Evolutionary conservation across 2,329 filamentous ascomycete genomes (phyloP).

Genomic region (Ceratocystis harringtonii): DNA sequence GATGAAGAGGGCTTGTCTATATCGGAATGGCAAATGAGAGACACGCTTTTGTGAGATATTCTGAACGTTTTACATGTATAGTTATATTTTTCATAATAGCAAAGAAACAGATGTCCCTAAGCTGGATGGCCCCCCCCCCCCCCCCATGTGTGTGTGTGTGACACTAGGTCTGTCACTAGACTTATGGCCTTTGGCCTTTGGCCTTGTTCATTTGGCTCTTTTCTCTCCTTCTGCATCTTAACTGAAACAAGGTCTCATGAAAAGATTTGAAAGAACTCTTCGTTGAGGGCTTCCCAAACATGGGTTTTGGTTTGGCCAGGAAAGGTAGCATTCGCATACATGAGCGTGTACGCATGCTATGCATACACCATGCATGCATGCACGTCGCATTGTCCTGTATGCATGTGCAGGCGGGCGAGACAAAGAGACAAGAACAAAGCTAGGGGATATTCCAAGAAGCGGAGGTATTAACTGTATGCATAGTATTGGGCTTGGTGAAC

Average conservation of each 20-base stretch:
- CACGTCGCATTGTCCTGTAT: neutral
- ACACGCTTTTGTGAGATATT: too few species aligned
- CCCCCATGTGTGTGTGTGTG: neutral
- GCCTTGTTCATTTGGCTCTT: neutral
- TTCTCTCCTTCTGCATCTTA: neutral
- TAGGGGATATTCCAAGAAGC: neutral
- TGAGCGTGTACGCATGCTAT: neutral
- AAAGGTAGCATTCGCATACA: neutral
- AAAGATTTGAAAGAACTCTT: constrained; percentile 3
- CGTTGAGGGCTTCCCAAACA: neutral
- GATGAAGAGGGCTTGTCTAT: too few species aligned
- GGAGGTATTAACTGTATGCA: neutral
- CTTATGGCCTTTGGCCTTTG: neutral
- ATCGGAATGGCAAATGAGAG: too few species aligned
- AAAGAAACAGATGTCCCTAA: too few species aligned
- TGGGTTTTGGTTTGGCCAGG: neutral
- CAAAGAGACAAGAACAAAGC: neutral
- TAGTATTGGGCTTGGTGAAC: neutral
- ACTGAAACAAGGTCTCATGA: neutral
- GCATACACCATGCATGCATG: neutral
- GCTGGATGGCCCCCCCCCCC: neutral
- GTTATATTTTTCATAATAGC: too few species aligned
- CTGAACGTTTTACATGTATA: too few species aligned
- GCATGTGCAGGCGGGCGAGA: neutral
- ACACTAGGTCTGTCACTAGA: neutral